Base-by-base conservation (phyloP, 106 monocot genomes). In the Posidonia australis region DNA sequence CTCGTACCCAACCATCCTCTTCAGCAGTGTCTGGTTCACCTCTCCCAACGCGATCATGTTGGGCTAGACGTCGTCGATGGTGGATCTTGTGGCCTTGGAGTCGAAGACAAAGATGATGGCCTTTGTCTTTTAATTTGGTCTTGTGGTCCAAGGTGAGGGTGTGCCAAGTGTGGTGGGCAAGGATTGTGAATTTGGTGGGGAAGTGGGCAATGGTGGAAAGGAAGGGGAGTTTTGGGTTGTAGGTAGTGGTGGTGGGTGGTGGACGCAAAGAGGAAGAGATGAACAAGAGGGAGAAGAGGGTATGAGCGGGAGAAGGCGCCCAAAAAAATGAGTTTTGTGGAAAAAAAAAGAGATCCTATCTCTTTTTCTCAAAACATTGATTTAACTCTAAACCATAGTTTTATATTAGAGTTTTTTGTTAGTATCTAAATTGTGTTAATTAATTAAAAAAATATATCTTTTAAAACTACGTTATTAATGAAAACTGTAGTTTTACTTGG, bases 51-150 rank as follows among this genome's bases (percentile, higher is more conserved):
- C 43, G 10, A 70, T 20, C 46, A 45, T 30, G 28, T 26, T 17
- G 12, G 70, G 70, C 88, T 85, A 93, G 9, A 81, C 51, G 41
- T 72, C 60, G 66, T 93, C 85, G 7, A 86, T 78, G 21, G 80
- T 72, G 1, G 70, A 27, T 78, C 83, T 93, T 81, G 88, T 83
- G 16, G 46, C 14, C 70, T 78, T 78, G 6, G 88, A 77, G 67
- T 93, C 93, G 79, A 93, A 93, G 24, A 93, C 83, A 69, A 93
- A 93, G 44, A 93, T 64, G 17, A 88, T 32, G 22, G 67, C 85
- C 72, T 93, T 93, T 55, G 93, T 89, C 61, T 88, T 93, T n/a
- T n/a, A n/a, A n/a, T 22, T 81, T 88, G 51, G 93, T 93, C 67
- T 88, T 88, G 13, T 89, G 83, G 56, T 88, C 93, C 12, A 93